Percentiles rank a stretch among this genome's conserved stretches.
Conservation (phyloP, 208 protist species). For the Sergeia podlipaevii region DNA sequence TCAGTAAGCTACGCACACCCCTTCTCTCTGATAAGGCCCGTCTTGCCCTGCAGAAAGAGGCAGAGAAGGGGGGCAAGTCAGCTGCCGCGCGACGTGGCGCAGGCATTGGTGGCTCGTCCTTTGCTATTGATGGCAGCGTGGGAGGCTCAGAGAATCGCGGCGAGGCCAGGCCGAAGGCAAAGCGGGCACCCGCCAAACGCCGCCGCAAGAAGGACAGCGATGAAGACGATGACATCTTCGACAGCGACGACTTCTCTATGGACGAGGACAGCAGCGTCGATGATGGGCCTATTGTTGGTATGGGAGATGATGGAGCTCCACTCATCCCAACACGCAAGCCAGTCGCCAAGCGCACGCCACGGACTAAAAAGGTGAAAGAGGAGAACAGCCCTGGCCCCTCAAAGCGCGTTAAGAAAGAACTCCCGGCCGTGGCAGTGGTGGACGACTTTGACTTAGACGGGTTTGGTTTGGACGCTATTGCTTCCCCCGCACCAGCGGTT, state of each 20-base stretch:
- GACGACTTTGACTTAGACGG: constrained; percentile 72
- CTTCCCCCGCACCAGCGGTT: neutral
- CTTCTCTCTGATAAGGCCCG: constrained; percentile 85
- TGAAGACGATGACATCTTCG: constrained; percentile 30
- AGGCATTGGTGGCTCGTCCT: neutral
- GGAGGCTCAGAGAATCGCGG: neutral
- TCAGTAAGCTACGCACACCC: constrained; percentile 66
- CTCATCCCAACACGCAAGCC: too few relatives aligned
- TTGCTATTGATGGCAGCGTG: constrained; percentile 5
- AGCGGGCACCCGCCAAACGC: constrained; percentile 22
- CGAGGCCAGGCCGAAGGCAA: constrained; percentile 21
- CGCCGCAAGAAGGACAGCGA: constrained; percentile 44
- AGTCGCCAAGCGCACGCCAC: constrained; percentile 11
- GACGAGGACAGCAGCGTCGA: constrained; percentile 8
- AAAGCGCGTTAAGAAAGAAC: constrained; percentile 25
- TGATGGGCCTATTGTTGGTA: constrained; percentile 22
- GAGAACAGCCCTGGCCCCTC: neutral
- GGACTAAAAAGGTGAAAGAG: constrained; percentile 5
- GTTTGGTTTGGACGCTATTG: constrained; percentile 75
- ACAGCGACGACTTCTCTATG: constrained; percentile 27
- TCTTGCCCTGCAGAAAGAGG: constrained; percentile 56
- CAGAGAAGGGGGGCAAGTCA: constrained; percentile 47
- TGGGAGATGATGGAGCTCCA: constrained; percentile 22
- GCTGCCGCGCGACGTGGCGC: neutral
- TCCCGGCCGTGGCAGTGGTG: constrained; percentile 4